These are phyloP conservation scores for Yamadazyma mexicana DNA, from an alignment of 1,139 yeast genomes.

Conservation along the genomic window DNA sequence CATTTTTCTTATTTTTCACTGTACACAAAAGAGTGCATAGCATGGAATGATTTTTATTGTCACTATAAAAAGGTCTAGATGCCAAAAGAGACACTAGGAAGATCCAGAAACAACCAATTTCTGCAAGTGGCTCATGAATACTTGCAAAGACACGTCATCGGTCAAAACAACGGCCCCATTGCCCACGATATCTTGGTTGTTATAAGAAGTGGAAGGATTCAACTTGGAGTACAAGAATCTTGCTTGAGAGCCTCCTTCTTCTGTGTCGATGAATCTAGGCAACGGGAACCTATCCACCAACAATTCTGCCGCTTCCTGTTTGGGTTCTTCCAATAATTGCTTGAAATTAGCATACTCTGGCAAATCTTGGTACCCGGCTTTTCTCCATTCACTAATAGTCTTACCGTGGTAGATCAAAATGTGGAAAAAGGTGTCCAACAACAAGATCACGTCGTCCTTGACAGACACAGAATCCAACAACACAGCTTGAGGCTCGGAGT, in stretches of 20 bases:
- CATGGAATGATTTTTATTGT: too few species aligned
- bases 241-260: constrained; percentile 98
- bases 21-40: too few species aligned
- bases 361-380: constrained; percentile 89
- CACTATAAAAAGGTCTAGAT: neutral
- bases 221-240: constrained; percentile 91
- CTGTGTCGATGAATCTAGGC: constrained; percentile 67
- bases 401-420: constrained; percentile 94
- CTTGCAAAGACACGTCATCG: constrained; percentile 91
- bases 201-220: constrained; percentile 88
- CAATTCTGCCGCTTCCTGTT: constrained; percentile 87
- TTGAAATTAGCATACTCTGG: constrained; percentile 89
- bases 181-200: constrained; percentile 53
- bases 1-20: too few species aligned
- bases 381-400: constrained; percentile 94
- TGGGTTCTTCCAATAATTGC: constrained; percentile 83
- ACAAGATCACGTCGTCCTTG: constrained; percentile 81
- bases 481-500: constrained; percentile 86
- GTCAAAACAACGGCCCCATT: constrained; percentile 84
- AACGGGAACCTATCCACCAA: constrained; percentile 77
- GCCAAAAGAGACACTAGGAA: constrained; percentile 18
- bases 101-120: constrained; percentile 69
- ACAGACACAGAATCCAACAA: constrained; percentile 90
- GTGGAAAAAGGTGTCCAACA: constrained; percentile 94
- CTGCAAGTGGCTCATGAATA: constrained; percentile 87